These are phyloP conservation scores for Globisporangium okanoganense DNA, from an alignment of 352 stramenopile species.

Conservation along the genomic window DNA sequence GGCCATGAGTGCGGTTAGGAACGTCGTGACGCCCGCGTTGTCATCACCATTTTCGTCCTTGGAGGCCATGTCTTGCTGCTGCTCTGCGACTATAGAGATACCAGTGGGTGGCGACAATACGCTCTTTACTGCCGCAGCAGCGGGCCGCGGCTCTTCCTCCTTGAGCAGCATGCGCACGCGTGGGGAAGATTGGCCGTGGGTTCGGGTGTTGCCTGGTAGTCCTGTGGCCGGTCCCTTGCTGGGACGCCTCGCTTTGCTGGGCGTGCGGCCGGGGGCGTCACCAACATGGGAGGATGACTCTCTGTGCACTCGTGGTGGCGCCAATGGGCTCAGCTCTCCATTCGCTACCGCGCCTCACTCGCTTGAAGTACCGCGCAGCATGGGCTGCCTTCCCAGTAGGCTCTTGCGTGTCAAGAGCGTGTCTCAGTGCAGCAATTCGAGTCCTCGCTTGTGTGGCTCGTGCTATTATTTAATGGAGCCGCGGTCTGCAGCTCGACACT, in stretches of 20 bases:
- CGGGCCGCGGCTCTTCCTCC: constrained; percentile 12
- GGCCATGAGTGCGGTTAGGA: constrained; percentile 43
- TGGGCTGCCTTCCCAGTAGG: not conserved
- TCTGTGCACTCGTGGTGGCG: too few species aligned
- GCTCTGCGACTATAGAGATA: not conserved
- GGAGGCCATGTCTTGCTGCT: not conserved
- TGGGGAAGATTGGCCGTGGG: constrained; percentile 13
- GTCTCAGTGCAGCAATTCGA: not conserved
- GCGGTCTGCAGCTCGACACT: too few species aligned
- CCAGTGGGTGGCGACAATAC: not conserved
- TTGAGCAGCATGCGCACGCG: constrained; percentile 19
- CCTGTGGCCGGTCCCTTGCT: constrained; percentile 22
- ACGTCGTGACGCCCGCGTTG: constrained; percentile 22
- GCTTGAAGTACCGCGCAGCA: too few species aligned
- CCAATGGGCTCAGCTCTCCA: too few species aligned
- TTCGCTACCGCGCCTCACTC: too few species aligned
- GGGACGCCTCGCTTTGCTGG: constrained; percentile 17
- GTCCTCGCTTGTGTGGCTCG: not conserved
- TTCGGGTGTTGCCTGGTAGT: not conserved
- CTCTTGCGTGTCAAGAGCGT: not conserved
- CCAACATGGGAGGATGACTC: too few species aligned
- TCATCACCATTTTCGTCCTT: not conserved
- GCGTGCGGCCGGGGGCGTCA: constrained; percentile 9
- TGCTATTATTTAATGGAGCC: not conserved
- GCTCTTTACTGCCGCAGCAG: not conserved